A percentile compares a stretch with the other conserved stretches of the same genome.
Conservation (phyloP, 495 filamentous ascomycete species). For the Trichoderma virens region DNA sequence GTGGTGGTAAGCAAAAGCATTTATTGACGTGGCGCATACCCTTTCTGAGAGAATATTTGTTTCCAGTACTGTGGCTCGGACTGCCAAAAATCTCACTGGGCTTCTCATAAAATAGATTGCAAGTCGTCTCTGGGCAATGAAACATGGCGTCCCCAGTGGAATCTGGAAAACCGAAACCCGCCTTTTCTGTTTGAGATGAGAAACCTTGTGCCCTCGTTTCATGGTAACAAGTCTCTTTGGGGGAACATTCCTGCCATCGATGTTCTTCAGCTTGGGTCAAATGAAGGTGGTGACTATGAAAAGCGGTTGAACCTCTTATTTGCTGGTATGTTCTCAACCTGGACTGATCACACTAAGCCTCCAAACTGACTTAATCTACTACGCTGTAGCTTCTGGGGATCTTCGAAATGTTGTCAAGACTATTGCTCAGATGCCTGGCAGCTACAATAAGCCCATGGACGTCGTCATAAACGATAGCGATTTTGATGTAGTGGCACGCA, state of each 20-base stretch:
- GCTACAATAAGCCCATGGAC: constrained; percentile 18
- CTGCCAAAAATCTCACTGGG: constrained; percentile 30
- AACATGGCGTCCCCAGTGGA: constrained; percentile 15
- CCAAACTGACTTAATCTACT: not conserved
- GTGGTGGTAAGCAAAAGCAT: not conserved
- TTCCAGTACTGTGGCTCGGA: constrained; percentile 25
- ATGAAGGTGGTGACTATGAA: constrained; percentile 33
- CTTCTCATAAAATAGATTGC: constrained; percentile 28
- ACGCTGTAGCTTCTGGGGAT: constrained; percentile 37
- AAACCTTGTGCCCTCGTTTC: constrained; percentile 15
- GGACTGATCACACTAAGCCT: not conserved
- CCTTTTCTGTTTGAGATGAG: constrained; percentile 15
- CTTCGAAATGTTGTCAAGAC: constrained; percentile 37
- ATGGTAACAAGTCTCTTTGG: constrained; percentile 27
- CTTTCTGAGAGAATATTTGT: not conserved
- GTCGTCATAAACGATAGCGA: constrained; percentile 38
- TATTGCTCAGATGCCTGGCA: constrained; percentile 24
- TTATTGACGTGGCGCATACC: too few relatives aligned
- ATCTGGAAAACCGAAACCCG: not conserved
- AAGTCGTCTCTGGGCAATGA: constrained; percentile 23
- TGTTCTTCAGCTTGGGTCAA: constrained; percentile 29
- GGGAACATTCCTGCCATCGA: constrained; percentile 39
- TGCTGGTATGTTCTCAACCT: constrained; percentile 16
- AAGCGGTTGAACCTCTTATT: constrained; percentile 29
- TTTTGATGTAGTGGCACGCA: constrained; percentile 34